Percentiles rank a stretch among this genome's conserved stretches.
Evolutionary conservation across 2,329 filamentous ascomycete species (phyloP).

Genomic region (Botryotinia narcissicola): DNA sequence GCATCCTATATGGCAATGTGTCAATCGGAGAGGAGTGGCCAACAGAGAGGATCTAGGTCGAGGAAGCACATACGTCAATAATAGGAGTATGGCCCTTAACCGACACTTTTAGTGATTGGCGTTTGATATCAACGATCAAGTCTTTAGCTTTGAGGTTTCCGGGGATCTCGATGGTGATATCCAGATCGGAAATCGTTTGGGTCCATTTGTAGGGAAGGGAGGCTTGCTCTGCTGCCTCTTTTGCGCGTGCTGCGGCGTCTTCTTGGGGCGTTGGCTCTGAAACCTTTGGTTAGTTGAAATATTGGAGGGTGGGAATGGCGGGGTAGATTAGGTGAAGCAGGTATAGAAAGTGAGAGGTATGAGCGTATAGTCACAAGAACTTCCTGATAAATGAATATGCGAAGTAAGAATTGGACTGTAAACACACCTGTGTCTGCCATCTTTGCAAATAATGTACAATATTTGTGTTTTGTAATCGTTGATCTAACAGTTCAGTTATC

Average conservation of each 20-base stretch:
- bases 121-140: conserved; percentile 78
- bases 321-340: conserved; percentile 11
- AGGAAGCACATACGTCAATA: conserved; percentile 61
- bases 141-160: conserved; percentile 82
- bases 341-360: background rate
- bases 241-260: conserved; percentile 60
- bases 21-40: background rate
- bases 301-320: conserved; percentile 3
- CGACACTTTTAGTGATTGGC: conserved; percentile 71
- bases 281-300: conserved; percentile 15
- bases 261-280: conserved; percentile 45
- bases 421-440: conserved; percentile 34
- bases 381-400: background rate
- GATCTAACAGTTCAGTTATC: background rate
- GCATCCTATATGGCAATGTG: conserved; percentile 60
- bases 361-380: background rate
- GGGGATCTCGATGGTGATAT: conserved; percentile 74
- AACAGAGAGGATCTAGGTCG: background rate
- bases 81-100: conserved; percentile 87
- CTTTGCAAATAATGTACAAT: background rate
- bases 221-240: conserved; percentile 84
- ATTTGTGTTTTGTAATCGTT: conserved; percentile 21
- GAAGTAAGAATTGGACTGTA: background rate
- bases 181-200: conserved; percentile 86
- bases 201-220: conserved; percentile 96